Conservation (phyloP, 176 grass and related monocot species). For the Musa troglodytarum region DNA sequence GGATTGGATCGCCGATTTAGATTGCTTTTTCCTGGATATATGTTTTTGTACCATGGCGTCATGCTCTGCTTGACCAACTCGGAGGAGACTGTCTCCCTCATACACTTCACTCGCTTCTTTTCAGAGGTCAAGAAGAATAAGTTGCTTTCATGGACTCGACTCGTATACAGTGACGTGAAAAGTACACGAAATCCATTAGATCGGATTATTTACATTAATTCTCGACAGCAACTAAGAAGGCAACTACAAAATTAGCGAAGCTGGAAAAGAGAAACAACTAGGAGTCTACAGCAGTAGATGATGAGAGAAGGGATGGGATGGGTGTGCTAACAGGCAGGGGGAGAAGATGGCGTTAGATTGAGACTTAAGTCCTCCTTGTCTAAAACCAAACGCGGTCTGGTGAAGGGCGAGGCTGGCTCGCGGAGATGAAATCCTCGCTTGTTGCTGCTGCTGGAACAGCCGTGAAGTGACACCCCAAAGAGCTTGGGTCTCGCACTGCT, state of each 20-base stretch:
- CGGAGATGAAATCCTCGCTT: constrained; percentile 46
- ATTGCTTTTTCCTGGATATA: neutral
- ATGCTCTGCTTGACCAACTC: neutral
- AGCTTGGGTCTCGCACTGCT: constrained; percentile 50
- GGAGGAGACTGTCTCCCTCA: neutral
- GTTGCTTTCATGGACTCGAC: neutral
- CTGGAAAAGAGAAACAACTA: neutral
- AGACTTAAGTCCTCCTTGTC: constrained; percentile 49
- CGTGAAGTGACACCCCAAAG: constrained; percentile 58
- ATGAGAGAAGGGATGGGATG: constrained; percentile 8
- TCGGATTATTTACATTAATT: constrained; percentile 11
- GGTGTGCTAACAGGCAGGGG: constrained; percentile 35
- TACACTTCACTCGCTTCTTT: neutral
- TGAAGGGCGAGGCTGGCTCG: constrained; percentile 35
- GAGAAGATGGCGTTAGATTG: constrained; percentile 24
- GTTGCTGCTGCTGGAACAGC: constrained; percentile 5
- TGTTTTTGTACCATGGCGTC: neutral
- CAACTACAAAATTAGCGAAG: neutral
- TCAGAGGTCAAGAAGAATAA: neutral
- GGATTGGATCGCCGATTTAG: neutral
- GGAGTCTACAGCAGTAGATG: neutral
- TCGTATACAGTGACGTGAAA: neutral
- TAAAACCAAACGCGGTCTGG: constrained; percentile 43
- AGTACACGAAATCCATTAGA: neutral
- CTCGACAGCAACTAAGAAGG: neutral